Evolutionary conservation across 2,329 filamentous ascomycete genomes (phyloP).

Genomic region (Talaromyces sp.): DNA sequence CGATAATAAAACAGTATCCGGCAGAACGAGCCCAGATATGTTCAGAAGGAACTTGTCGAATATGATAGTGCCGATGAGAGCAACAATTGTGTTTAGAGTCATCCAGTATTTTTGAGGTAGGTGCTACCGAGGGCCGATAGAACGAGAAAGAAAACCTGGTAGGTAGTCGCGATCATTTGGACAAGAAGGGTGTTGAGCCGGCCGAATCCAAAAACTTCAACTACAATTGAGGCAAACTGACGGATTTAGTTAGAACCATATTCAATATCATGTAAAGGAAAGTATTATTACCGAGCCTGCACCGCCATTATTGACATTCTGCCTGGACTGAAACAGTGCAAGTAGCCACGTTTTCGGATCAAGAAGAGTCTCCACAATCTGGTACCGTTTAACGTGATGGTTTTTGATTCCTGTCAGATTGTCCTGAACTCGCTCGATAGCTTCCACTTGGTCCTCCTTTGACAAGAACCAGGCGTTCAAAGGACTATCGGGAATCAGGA

Average conservation of each 20-base stretch:
- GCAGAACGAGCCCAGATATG: neutral
- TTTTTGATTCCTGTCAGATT: neutral
- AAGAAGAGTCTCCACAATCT: neutral
- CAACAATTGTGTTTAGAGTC: neutral
- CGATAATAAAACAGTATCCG: neutral
- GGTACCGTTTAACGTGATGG: neutral
- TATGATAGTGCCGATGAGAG: neutral
- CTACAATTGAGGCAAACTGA: neutral
- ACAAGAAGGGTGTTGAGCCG: neutral
- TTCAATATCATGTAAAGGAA: neutral
- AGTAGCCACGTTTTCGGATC: neutral
- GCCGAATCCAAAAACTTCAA: neutral
- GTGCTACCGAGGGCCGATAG: neutral
- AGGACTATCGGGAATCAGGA: neutral
- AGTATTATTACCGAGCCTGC: neutral
- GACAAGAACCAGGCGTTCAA: neutral
- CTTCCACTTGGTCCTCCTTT: neutral
- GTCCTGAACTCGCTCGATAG: neutral
- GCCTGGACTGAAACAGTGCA: neutral
- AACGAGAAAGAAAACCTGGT: neutral
- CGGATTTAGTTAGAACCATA: neutral
- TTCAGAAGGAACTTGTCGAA: neutral
- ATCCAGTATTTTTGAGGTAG: neutral
- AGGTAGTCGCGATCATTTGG: neutral
- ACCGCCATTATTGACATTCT: neutral